Percentiles rank a stretch among this genome's conserved stretches.
phyloP scores from a whole-genome alignment of 2,329 filamentous ascomycete species.

The Diaporthe humulicola region DNA sequence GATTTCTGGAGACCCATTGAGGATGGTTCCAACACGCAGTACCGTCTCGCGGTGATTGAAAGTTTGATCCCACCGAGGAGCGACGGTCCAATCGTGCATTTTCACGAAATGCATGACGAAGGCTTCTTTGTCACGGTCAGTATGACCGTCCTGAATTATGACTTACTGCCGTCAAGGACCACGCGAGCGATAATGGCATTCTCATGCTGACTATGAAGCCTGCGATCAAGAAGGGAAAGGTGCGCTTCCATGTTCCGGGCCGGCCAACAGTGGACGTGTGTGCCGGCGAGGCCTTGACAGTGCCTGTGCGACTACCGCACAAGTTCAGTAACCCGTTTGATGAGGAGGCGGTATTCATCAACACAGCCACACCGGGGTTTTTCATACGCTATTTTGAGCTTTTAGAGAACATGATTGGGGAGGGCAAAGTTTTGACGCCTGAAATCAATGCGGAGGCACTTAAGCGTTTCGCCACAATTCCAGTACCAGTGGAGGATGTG shows the following conservation, averaged over 20 bases:
- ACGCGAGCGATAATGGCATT: neutral
- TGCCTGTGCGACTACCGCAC: constrained; percentile 12
- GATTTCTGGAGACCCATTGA: constrained; percentile 15
- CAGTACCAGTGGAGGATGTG: neutral
- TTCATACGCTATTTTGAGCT: constrained; percentile 19
- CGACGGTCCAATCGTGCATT: constrained; percentile 5
- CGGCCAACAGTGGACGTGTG: neutral
- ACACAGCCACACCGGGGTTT: constrained; percentile 1
- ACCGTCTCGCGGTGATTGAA: constrained; percentile 5
- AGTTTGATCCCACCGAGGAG: constrained; percentile 3
- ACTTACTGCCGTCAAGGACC: neutral
- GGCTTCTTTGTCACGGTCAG: constrained; percentile 20
- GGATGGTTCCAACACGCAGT: constrained; percentile 9
- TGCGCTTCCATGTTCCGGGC: constrained; percentile 7
- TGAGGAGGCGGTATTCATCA: constrained; percentile 11
- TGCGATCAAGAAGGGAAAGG: neutral
- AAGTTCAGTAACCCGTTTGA: constrained; percentile 16
- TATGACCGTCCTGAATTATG: neutral
- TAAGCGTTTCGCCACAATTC: constrained; percentile 13
- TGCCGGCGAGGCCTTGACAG: constrained; percentile 6
- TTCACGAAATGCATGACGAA: constrained; percentile 16
- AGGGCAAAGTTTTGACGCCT: neutral
- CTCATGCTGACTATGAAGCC: neutral
- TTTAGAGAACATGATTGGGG: constrained; percentile 11
- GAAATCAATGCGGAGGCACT: constrained; percentile 10